A percentile compares a stretch with the other conserved stretches of the same genome.
Evolutionary conservation across 352 stramenopile genomes (phyloP).

Genomic region (Plasmopara viticola): DNA sequence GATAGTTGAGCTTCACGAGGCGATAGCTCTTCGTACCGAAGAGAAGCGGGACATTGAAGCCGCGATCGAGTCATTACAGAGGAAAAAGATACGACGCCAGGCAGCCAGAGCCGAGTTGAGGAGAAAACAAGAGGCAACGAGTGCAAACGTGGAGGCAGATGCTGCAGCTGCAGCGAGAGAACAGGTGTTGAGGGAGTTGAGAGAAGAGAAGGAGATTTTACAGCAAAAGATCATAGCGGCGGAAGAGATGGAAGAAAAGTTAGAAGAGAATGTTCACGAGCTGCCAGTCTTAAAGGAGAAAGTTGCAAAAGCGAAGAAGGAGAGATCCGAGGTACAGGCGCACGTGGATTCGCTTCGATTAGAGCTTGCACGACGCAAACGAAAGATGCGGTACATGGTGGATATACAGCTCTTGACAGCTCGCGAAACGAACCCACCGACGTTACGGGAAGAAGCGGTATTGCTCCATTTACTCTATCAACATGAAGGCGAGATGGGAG

Average conservation of each 20-base stretch:
- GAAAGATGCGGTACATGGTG: conserved; percentile 65
- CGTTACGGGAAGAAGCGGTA: conserved; percentile 47
- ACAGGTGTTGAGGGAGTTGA: conserved; percentile 34
- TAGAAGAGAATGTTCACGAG: conserved; percentile 31
- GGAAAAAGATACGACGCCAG: conserved; percentile 27
- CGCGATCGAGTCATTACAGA: conserved; percentile 41
- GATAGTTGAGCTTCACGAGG: conserved; percentile 33
- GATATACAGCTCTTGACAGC: conserved; percentile 51
- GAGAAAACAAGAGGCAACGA: conserved; percentile 6
- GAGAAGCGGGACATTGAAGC: conserved; percentile 59
- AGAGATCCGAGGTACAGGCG: conserved; percentile 18
- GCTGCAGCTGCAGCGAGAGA: conserved; percentile 12
- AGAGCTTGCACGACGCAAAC: conserved; percentile 37
- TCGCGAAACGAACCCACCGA: conserved; percentile 35
- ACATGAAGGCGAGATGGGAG: conserved; percentile 55
- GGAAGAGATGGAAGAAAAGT: conserved; percentile 34
- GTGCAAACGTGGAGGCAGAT: conserved; percentile 17
- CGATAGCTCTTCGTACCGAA: conserved; percentile 42
- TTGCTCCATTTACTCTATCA: conserved; percentile 58
- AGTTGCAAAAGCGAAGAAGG: conserved; percentile 22
- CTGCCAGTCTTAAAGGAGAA: conserved; percentile 33
- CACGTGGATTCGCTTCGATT: conserved; percentile 37
- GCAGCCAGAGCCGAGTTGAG: conserved; percentile 5
- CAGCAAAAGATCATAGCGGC: conserved; percentile 40
- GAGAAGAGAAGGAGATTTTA: conserved; percentile 36